These are phyloP conservation scores for Phytophthora syringae DNA, from an alignment of 352 stramenopile genomes.

Conservation along the genomic window DNA sequence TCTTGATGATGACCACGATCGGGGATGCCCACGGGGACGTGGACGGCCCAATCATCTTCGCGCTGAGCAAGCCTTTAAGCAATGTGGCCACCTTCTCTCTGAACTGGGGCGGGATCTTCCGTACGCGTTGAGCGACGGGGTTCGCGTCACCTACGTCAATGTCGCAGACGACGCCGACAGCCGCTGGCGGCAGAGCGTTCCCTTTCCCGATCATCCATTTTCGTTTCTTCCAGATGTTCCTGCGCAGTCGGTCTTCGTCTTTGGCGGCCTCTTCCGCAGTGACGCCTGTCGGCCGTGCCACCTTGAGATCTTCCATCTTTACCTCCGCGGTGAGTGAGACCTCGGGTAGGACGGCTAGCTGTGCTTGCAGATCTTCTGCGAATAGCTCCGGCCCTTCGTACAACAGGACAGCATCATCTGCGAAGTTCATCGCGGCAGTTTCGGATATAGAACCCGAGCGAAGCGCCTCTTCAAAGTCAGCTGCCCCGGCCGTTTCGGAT, in stretches of 20 bases:
- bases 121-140: no score
- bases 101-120: conserved; percentile 14
- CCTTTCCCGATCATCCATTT: conserved; percentile 22
- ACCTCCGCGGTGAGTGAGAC: no score
- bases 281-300: not conserved
- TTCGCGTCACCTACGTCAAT: conserved; percentile 19
- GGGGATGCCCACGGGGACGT: no score
- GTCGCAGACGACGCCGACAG: conserved; percentile 11
- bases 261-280: not conserved
- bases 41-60: conserved; percentile 6
- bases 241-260: not conserved
- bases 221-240: conserved; percentile 1
- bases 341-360: no score
- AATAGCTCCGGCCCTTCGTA: no score
- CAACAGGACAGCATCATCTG: no score
- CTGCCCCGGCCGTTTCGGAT: no score
- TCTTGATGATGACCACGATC: conserved; percentile 31
- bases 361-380: no score
- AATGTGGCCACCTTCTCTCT: conserved; percentile 14
- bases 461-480: no score
- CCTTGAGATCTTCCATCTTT: no score
- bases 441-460: no score
- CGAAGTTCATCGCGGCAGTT: no score
- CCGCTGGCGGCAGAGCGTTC: conserved; percentile 12
- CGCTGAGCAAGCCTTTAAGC: conserved; percentile 17